Percentiles rank a stretch among this genome's conserved stretches.
Evolutionary conservation across 179 eudicot genomes (phyloP).

Genomic region (Nepenthes alata): DNA sequence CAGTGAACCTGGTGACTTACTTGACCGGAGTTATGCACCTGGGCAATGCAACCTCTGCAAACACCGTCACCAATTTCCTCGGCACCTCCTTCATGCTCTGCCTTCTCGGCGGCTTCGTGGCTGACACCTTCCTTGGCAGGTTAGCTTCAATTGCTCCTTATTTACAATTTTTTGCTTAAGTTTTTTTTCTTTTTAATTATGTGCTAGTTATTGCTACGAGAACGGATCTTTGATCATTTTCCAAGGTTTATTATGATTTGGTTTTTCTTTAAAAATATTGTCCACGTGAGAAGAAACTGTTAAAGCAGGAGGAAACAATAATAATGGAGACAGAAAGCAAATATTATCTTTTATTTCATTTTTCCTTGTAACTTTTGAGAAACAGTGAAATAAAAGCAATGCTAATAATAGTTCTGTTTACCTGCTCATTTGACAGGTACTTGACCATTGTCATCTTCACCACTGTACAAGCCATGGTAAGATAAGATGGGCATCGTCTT

Average conservation of each 20-base stretch:
- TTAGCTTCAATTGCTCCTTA: not conserved
- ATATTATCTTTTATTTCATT: not conserved
- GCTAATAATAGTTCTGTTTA: not conserved
- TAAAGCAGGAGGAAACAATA: not conserved
- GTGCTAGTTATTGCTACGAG: not conserved
- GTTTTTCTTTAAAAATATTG: not conserved
- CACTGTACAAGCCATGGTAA: slow-evolving; percentile 72
- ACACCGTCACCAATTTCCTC: slow-evolving; percentile 75
- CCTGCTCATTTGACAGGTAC: slow-evolving; percentile 34
- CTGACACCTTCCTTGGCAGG: slow-evolving; percentile 78
- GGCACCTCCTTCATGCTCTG: slow-evolving; percentile 90
- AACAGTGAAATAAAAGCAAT: not conserved
- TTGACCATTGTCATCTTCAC: slow-evolving; percentile 75
- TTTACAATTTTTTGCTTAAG: not conserved
- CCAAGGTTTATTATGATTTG: not conserved
- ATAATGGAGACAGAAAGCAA: not conserved
- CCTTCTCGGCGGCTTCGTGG: slow-evolving; percentile 70
- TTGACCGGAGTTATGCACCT: slow-evolving; percentile 76
- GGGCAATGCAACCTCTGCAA: slow-evolving; percentile 69
- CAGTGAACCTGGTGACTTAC: slow-evolving; percentile 77
- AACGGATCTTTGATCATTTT: not conserved
- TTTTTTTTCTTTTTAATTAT: not conserved
- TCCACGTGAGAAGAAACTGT: not conserved
- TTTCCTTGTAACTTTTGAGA: not conserved
- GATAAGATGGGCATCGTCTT: too few species aligned